Percentiles rank a stretch among this genome's conserved stretches.
Conservation (phyloP, 2,329 filamentous ascomycete genomes). For the Mycosphaerella arachidis region DNA sequence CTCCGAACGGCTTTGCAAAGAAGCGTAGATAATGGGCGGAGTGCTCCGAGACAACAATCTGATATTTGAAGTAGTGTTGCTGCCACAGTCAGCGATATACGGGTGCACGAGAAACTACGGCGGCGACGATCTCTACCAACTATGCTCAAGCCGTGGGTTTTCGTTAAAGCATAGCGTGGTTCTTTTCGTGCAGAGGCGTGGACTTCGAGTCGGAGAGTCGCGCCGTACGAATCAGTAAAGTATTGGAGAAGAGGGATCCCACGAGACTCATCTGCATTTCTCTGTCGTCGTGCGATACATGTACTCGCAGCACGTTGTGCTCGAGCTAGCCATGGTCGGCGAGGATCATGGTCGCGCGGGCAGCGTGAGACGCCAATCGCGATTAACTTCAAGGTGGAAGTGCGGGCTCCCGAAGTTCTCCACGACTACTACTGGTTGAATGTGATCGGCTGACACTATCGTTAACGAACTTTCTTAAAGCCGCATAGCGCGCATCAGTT, state of each 20-base stretch:
- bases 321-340: neutral
- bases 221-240: neutral
- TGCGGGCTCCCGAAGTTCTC: neutral
- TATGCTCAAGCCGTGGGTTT: neutral
- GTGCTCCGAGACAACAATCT: no score
- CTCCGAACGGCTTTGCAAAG: constrained; percentile 15
- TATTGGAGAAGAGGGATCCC: no score
- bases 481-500: neutral
- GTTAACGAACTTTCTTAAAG: neutral
- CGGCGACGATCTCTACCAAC: neutral
- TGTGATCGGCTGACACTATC: neutral
- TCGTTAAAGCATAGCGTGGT: neutral
- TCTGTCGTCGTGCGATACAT: neutral
- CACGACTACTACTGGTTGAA: neutral
- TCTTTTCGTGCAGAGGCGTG: neutral
- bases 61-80: neutral
- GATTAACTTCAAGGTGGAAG: neutral
- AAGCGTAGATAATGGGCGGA: constrained; percentile 9
- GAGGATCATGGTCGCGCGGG: neutral
- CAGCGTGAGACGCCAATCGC: neutral
- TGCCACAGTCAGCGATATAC: neutral
- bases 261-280: no score
- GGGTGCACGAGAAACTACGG: neutral
- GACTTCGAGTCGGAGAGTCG: neutral
- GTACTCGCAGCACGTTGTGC: neutral